Evolutionary conservation across 768 basidiomycete species (phyloP), one percentile per base, ranked within the genome.

Genomic region (Galerina sulciceps): DNA sequence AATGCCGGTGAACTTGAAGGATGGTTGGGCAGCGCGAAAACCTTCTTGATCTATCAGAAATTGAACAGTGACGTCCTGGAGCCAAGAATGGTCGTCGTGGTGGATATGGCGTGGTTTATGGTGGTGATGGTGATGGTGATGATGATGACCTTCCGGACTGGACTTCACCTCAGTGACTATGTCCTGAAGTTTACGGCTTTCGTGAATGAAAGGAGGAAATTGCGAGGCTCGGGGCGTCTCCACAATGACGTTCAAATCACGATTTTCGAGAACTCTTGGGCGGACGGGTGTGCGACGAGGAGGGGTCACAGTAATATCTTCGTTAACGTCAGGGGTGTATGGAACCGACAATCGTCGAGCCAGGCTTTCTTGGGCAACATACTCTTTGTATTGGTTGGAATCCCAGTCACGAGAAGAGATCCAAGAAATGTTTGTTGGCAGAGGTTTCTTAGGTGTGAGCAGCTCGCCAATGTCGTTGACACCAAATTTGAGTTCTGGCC

Each of bases 41-140:
- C 90, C 88, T 74, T 94, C 93, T 69, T 94, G 93, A 67, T 94
- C 93, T 22, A 94, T 87, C 70, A 86, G 81, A 35, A 94, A 73
- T 56, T 89, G 84, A 31, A 93, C 70, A 40, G 72, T 73, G 26
- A 79, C 75, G 40, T 78, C 76, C 61, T 79, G 77, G 10, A 90
- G 77, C 86, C 88, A 89, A 3, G 85, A 69, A 40, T 77, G 70
- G 23, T 68, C 60, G 0, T 79, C 81, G 23, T 78, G 73, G n/a
- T 49, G 58, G 6, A 63, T 54, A 15, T 60, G 51, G 41, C 58
- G 38, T 50, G 49, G 40, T 14, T 41, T 36, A 53, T n/a, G 59
- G 15, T 17, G 34, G 50, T 38, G 57, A 15, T 18, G 14, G 53
- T n/a, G 59, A 17, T 17, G 34, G 53, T n/a, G 59, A 17, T 17